phyloP scores from a whole-genome alignment of 257 asterid species.

The Linaria vulgaris region DNA sequence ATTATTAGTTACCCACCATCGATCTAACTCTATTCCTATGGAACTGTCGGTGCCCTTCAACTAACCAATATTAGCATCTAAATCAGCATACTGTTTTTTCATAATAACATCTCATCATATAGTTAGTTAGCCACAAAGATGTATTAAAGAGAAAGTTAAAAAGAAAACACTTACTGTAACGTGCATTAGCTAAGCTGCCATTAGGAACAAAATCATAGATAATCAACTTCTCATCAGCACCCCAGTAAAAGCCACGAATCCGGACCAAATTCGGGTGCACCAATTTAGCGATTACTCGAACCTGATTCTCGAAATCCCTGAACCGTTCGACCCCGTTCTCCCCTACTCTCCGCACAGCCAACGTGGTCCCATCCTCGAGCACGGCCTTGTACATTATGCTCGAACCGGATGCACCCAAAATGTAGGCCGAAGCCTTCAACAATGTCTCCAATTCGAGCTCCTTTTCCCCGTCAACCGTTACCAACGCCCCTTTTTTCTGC shows the following conservation, averaged over 20 bases:
- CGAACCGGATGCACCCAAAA: conserved; percentile 86
- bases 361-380: conserved; percentile 70
- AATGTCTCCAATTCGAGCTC: conserved; percentile 80
- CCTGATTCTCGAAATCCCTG: conserved; percentile 85
- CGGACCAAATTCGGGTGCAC: conserved; percentile 83
- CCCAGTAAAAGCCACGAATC: conserved; percentile 96
- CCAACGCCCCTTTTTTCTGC: conserved; percentile 69
- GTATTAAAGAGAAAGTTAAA: background rate
- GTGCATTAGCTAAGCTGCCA: conserved; percentile 88
- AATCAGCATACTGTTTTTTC: background rate
- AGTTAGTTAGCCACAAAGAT: too few species aligned
- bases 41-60: background rate
- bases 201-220: conserved; percentile 93
- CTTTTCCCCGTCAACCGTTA: conserved; percentile 78
- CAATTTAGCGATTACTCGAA: conserved; percentile 66
- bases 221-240: conserved; percentile 81
- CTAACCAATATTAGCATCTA: background rate
- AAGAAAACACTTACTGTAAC: conserved; percentile 68
- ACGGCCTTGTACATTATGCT: conserved; percentile 97
- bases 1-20: too few species aligned
- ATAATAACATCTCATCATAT: too few species aligned
- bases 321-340: conserved; percentile 82
- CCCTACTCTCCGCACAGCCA: conserved; percentile 88
- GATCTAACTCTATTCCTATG: too few species aligned
- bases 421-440: conserved; percentile 90